Percentiles rank a stretch among this genome's conserved stretches.
phyloP scores from a whole-genome alignment of 768 basidiomycete genomes.

The Astraeus odoratus region DNA sequence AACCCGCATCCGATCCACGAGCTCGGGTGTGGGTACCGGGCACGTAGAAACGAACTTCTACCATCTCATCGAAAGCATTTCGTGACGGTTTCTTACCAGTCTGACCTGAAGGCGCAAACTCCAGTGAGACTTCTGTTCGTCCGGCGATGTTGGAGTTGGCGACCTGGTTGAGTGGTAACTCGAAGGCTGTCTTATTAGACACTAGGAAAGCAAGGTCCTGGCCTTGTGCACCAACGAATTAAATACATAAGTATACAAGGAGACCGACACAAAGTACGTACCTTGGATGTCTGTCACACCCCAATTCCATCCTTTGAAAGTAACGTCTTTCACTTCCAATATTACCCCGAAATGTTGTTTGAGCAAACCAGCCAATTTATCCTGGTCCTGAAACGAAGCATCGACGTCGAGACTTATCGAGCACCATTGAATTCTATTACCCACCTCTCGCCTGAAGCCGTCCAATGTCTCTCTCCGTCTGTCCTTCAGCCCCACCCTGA shows the following conservation, averaged over 20 bases:
- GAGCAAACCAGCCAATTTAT: slow-evolving; percentile 69
- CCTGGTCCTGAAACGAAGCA: slow-evolving; percentile 63
- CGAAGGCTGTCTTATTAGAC: slow-evolving; percentile 82
- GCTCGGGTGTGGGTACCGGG: slow-evolving; percentile 69
- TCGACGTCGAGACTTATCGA: not conserved
- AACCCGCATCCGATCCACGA: slow-evolving; percentile 64
- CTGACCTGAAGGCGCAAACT: slow-evolving; percentile 58
- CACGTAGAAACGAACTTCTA: slow-evolving; percentile 94
- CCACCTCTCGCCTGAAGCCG: slow-evolving; percentile 85
- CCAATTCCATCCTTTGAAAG: slow-evolving; percentile 98
- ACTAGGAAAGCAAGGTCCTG: slow-evolving; percentile 89
- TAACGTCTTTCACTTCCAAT: slow-evolving; percentile 79
- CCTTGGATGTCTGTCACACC: slow-evolving; percentile 93
- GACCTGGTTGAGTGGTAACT: slow-evolving; percentile 78
- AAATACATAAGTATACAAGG: not conserved
- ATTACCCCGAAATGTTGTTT: slow-evolving; percentile 85
- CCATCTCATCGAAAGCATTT: slow-evolving; percentile 69
- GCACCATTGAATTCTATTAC: slow-evolving; percentile 2
- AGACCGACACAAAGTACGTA: slow-evolving; percentile 27
- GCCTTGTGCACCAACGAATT: slow-evolving; percentile 39
- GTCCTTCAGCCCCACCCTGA: slow-evolving; percentile 76
- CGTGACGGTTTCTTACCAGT: slow-evolving; percentile 37
- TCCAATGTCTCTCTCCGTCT: slow-evolving; percentile 82
- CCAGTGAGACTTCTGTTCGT: slow-evolving; percentile 97
- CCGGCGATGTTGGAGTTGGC: slow-evolving; percentile 98